phyloP scores from a whole-genome alignment of 352 stramenopile species.

The Pythium insidiosum region DNA sequence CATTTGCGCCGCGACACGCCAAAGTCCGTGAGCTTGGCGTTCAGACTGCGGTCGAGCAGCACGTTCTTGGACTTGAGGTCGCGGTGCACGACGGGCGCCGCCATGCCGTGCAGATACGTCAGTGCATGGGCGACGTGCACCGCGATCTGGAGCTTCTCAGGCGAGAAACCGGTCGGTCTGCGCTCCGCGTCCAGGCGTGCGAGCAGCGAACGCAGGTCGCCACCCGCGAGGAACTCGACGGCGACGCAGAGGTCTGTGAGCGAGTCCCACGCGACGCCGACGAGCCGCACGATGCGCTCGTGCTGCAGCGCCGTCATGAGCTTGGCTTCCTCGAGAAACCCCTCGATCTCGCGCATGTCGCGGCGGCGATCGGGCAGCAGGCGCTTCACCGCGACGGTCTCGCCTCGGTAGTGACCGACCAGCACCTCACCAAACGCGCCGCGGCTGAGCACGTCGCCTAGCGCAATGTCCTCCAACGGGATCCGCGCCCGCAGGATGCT shows the following conservation, averaged over 20 bases:
- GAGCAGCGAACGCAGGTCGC: constrained; percentile 10
- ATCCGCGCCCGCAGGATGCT: no score
- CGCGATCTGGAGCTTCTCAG: constrained; percentile 37
- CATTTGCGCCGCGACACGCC: constrained; percentile 20
- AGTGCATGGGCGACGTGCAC: constrained; percentile 33
- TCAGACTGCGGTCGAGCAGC: constrained; percentile 2
- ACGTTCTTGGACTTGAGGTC: constrained; percentile 24
- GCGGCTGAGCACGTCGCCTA: no score
- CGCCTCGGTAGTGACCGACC: no score
- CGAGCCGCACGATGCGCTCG: constrained; percentile 29
- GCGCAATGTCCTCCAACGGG: no score
- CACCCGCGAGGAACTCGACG: constrained; percentile 24
- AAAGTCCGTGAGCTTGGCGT: constrained; percentile 47
- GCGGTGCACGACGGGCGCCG: constrained; percentile 14
- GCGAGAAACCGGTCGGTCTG: constrained; percentile 18
- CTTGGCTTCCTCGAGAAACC: constrained; percentile 19
- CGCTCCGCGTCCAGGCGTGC: constrained; percentile 6
- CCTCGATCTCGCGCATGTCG: no score
- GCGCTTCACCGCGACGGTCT: no score
- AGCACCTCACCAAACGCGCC: no score
- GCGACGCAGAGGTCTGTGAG: constrained; percentile 33
- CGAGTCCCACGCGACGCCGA: constrained; percentile 44
- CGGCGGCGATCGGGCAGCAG: no score
- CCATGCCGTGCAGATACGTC: constrained; percentile 40
- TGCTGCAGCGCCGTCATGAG: constrained; percentile 23